Evolutionary conservation across 345 rosid genomes (phyloP).

Genomic region (Aquilaria malaccensis): DNA sequence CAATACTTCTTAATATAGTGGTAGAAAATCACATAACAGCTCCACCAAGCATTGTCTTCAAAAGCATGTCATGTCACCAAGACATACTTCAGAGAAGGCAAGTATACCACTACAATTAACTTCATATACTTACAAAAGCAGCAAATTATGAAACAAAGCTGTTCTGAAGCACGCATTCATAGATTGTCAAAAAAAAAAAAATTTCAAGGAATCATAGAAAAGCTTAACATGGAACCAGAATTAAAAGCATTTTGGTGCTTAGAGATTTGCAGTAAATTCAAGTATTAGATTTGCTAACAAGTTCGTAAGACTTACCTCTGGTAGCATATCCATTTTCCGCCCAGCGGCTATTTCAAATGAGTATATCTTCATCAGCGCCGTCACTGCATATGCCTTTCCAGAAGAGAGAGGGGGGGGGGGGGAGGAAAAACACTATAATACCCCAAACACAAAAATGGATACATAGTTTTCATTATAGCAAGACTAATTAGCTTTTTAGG

Average conservation of each 20-base stretch:
- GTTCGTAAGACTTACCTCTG: slow-evolving; percentile 58
- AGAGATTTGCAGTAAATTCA: neutral
- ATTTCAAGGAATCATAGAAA: no score
- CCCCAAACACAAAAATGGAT: slow-evolving; percentile 1
- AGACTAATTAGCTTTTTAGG: neutral
- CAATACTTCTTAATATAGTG: no score
- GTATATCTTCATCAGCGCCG: slow-evolving; percentile 88
- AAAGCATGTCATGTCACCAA: no score
- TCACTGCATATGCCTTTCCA: slow-evolving; percentile 75
- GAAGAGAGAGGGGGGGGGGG: neutral
- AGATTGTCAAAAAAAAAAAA: no score
- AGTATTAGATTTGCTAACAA: neutral
- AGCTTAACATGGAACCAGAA: neutral
- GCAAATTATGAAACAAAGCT: no score
- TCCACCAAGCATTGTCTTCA: no score
- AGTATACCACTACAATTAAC: no score
- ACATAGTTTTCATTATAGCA: neutral
- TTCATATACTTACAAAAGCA: no score
- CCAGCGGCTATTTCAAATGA: slow-evolving; percentile 88
- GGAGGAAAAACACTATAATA: slow-evolving; percentile 16
- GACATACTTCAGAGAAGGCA: no score
- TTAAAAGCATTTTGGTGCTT: neutral
- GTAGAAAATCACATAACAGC: no score
- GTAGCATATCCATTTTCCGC: slow-evolving; percentile 74
- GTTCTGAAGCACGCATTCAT: no score